These are phyloP conservation scores for Capronia epimyces DNA, from an alignment of 2,329 filamentous ascomycete genomes.

Conservation along the genomic window DNA sequence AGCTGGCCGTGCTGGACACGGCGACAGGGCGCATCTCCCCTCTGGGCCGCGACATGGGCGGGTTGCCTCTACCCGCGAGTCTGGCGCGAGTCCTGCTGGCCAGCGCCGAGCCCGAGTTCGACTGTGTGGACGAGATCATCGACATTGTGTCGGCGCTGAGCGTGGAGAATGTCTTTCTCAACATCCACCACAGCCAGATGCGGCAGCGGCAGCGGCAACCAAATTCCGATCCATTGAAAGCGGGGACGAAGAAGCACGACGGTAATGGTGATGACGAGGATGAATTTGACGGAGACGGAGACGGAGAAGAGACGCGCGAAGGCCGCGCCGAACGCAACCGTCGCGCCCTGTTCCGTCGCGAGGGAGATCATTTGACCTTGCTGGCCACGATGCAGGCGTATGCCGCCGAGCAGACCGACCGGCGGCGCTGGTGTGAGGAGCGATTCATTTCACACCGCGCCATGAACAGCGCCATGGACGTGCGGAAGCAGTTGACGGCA, in stretches of 20 bases:
- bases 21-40: constrained; percentile 68
- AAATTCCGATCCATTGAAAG: background rate
- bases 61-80: constrained; percentile 74
- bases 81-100: constrained; percentile 79
- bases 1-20: constrained; percentile 65
- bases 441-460: constrained; percentile 58
- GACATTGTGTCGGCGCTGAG: constrained; percentile 70
- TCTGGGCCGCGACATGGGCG: constrained; percentile 69
- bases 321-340: constrained; percentile 50
- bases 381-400: constrained; percentile 57
- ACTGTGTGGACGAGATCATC: constrained; percentile 75
- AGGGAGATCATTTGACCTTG: constrained; percentile 61
- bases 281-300: background rate
- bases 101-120: constrained; percentile 62
- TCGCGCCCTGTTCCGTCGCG: constrained; percentile 52
- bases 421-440: constrained; percentile 55
- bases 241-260: too few relatives aligned
- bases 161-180: constrained; percentile 59
- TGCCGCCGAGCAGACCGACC: constrained; percentile 52
- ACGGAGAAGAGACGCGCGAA: constrained; percentile 8
- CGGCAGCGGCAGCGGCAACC: constrained; percentile 29
- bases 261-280: constrained; percentile 6
- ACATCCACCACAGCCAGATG: constrained; percentile 41
- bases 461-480: constrained; percentile 59
- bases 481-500: constrained; percentile 27